These are phyloP conservation scores for Haplosporangium sp. DNA, from an alignment of 371 early-diverging fungal species.

Conservation along the genomic window DNA sequence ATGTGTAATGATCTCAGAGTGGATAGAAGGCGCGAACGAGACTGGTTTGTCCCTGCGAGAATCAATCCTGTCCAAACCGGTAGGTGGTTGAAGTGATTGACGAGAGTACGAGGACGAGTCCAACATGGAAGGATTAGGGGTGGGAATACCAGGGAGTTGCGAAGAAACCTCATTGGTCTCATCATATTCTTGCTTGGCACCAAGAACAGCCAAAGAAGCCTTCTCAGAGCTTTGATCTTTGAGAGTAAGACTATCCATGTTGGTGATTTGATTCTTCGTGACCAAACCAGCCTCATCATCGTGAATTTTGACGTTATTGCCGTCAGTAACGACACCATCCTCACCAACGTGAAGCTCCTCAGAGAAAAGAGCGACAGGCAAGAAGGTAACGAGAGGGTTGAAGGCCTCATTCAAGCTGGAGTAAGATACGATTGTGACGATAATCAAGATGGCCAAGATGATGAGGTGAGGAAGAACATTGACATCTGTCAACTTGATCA, in stretches of 20 bases:
- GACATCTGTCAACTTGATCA: conserved; percentile 58
- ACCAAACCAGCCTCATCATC: conserved; percentile 12
- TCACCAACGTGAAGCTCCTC: conserved; percentile 36
- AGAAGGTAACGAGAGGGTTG: conserved; percentile 72
- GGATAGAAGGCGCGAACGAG: neutral
- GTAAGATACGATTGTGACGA: conserved; percentile 63
- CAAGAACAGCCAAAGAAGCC: conserved; percentile 1
- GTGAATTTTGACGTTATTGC: neutral
- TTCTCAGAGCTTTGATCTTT: conserved; percentile 6
- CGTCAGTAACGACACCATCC: conserved; percentile 30
- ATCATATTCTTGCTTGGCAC: conserved; percentile 24
- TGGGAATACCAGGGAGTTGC: conserved; percentile 37
- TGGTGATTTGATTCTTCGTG: conserved; percentile 6
- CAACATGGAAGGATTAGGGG: conserved; percentile 35
- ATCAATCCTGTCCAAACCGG: neutral
- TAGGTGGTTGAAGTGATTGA: conserved; percentile 5
- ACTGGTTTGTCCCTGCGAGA: neutral
- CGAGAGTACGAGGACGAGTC: conserved; percentile 17
- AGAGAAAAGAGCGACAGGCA: conserved; percentile 64
- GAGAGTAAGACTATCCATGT: neutral
- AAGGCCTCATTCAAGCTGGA: conserved; percentile 71
- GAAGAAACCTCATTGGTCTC: conserved; percentile 30
- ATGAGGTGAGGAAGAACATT: conserved; percentile 60
- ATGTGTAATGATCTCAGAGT: neutral
- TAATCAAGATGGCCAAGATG: conserved; percentile 65